Conservation (phyloP, 768 basidiomycete genomes). For the Xanthoconium stramineum region DNA sequence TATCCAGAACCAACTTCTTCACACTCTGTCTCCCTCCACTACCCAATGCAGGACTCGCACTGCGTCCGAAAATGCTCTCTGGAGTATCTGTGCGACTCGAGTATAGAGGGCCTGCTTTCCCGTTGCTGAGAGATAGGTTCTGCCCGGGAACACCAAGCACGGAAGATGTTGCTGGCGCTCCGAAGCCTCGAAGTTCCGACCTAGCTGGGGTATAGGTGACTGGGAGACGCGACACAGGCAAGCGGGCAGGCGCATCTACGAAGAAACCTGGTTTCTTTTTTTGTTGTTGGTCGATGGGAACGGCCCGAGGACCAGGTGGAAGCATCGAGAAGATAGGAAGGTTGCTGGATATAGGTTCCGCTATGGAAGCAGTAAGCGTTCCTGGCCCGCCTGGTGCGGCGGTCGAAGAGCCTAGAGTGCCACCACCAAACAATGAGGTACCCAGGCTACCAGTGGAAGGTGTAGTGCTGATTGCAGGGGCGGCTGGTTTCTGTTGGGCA, state of each 20-base stretch:
- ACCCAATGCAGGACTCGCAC: conserved; percentile 62
- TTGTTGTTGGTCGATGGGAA: conserved; percentile 55
- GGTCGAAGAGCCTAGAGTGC: conserved; percentile 39
- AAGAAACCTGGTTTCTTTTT: conserved; percentile 81
- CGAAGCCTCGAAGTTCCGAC: conserved; percentile 70
- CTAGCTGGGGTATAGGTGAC: conserved; percentile 61
- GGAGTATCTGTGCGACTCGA: conserved; percentile 51
- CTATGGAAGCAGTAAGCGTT: conserved; percentile 78
- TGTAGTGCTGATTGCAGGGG: conserved; percentile 44
- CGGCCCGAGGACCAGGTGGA: conserved; percentile 63
- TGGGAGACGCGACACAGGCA: conserved; percentile 62
- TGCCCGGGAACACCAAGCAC: conserved; percentile 30
- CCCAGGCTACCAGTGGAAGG: conserved; percentile 39
- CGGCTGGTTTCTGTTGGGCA: conserved; percentile 46
- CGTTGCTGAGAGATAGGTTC: conserved; percentile 47
- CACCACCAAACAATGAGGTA: conserved; percentile 39
- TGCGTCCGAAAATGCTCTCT: conserved; percentile 57
- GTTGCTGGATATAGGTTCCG: conserved; percentile 74
- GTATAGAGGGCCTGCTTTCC: conserved; percentile 54
- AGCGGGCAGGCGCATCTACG: conserved; percentile 71
- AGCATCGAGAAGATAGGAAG: conserved; percentile 74
- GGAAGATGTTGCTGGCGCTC: conserved; percentile 39
- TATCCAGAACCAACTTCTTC: conserved; percentile 89
- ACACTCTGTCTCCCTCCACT: conserved; percentile 76
- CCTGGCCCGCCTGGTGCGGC: conserved; percentile 50